Evolutionary conservation across 257 asterid genomes (phyloP), one percentile per base, ranked within the genome.

Genomic region (Solanum acaule): DNA sequence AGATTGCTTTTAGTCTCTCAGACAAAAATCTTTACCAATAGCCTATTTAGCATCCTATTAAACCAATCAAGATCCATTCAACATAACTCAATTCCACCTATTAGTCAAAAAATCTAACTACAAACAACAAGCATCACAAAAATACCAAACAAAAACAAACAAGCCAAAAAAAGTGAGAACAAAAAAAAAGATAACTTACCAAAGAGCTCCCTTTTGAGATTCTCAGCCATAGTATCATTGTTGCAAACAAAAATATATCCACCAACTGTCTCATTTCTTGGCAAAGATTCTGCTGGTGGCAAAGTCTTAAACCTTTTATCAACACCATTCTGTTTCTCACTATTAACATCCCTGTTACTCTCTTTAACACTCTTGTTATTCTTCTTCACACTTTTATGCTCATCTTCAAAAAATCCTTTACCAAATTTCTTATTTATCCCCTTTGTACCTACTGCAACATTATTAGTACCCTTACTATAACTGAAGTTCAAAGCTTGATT

Each of bases 191-290:
- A 52, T 15, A 2, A 78, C 94, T 38, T 91, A 97, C 99, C 99
- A 89, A 97, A 97, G 63, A 97, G 96, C 88, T 97, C 91, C 89
- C 99, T 94, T 91, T 95, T 93, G 91, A 97, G 98, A 92, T 97
- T 96, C 87, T 97, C 99, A 13, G 95, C 94, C 99, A 97, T 97
- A 44, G 99, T 97, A 91, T 97, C 99, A 87, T 97, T 97, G 89
- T 97, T 97, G 91, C 99, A 97, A 10, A 97, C 99, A 84, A 97
- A 97, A 38, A 97, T 97, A 89, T 97, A 97, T 1, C 99, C 99
- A 20, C 99, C 99, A 29, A 97, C 93, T 0, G 96, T 96, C 90
- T 97, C 99, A 86, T 96, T 94, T 89, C 99, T 93, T n/a, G 99
- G 98, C 93, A 97, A 35, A 10, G 98, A 88, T 84, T 97, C 99